Conservation (phyloP, 306 rosid genomes). For the Trichosanthes cucumerina region DNA sequence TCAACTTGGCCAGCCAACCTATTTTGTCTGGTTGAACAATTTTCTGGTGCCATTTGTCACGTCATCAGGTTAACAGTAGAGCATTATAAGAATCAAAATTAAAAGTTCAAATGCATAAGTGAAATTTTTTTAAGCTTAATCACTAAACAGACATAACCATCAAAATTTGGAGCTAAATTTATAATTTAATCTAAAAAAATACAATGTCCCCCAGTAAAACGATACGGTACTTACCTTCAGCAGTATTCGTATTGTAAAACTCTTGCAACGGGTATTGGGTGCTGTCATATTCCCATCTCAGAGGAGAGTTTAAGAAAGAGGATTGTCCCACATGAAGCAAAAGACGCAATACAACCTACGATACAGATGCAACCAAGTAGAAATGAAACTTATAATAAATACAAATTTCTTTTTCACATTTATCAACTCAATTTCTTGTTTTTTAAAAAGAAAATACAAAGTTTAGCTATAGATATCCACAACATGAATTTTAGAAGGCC, state of each 20-base stretch:
- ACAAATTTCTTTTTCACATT: background rate
- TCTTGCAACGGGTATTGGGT: slow-evolving; percentile 42
- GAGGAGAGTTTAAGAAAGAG: slow-evolving; percentile 39
- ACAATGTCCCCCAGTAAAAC: slow-evolving; percentile 4
- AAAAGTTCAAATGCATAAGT: background rate
- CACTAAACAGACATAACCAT: background rate
- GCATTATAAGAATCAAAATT: background rate
- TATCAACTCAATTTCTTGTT: no score
- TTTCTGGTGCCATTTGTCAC: background rate
- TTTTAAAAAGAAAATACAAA: no score
- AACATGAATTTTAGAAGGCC: background rate
- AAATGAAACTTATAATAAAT: background rate
- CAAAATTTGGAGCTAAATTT: background rate
- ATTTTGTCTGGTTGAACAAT: background rate
- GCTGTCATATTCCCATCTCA: slow-evolving; percentile 44
- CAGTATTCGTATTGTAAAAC: slow-evolving; percentile 34
- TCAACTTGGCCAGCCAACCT: background rate
- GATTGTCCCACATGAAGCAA: slow-evolving; percentile 55
- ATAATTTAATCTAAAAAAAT: background rate
- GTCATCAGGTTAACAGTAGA: background rate
- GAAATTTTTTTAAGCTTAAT: background rate
- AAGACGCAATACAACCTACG: slow-evolving; percentile 55
- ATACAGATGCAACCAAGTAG: background rate
- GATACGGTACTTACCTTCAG: slow-evolving; percentile 40
- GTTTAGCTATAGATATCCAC: background rate